phyloP scores from a whole-genome alignment of 1,139 yeast genomes.

The Trichomonascaceae sp. region DNA sequence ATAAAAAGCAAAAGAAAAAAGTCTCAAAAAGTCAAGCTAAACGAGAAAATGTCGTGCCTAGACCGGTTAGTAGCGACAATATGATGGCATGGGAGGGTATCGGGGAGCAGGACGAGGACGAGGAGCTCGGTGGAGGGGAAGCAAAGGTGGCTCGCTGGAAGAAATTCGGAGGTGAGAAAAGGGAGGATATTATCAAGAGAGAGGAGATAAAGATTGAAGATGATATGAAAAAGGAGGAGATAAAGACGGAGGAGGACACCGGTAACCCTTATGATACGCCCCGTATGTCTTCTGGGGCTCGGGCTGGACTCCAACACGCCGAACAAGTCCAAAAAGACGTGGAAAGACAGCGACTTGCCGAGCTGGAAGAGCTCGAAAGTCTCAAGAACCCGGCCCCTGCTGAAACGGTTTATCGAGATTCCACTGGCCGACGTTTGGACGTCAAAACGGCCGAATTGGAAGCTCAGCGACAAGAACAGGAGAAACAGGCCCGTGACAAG shows the following conservation, averaged over 20 bases:
- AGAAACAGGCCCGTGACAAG: constrained; percentile 29
- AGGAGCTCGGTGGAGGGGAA: constrained; percentile 23
- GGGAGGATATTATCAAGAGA: constrained; percentile 10
- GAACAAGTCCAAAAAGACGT: constrained; percentile 36
- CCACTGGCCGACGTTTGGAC: constrained; percentile 47
- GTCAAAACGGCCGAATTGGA: constrained; percentile 33
- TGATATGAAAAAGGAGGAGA: background rate
- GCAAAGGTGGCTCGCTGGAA: constrained; percentile 23
- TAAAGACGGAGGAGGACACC: constrained; percentile 8
- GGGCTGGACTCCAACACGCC: constrained; percentile 44
- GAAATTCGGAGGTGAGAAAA: constrained; percentile 24
- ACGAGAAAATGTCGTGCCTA: background rate
- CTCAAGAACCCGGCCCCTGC: constrained; percentile 2
- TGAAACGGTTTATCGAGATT: constrained; percentile 56
- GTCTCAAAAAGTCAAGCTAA: constrained; percentile 22
- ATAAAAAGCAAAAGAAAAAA: constrained; percentile 24
- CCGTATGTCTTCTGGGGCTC: constrained; percentile 38
- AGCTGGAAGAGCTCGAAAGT: constrained; percentile 17
- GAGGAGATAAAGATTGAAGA: background rate
- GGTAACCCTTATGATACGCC: too few species aligned
- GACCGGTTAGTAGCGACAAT: background rate
- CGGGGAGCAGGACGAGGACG: constrained; percentile 14
- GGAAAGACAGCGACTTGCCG: constrained; percentile 27
- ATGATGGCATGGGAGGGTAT: constrained; percentile 1
- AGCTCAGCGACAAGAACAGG: constrained; percentile 26